phyloP scores from a whole-genome alignment of 2,329 filamentous ascomycete genomes.

The Botrytis elliptica region DNA sequence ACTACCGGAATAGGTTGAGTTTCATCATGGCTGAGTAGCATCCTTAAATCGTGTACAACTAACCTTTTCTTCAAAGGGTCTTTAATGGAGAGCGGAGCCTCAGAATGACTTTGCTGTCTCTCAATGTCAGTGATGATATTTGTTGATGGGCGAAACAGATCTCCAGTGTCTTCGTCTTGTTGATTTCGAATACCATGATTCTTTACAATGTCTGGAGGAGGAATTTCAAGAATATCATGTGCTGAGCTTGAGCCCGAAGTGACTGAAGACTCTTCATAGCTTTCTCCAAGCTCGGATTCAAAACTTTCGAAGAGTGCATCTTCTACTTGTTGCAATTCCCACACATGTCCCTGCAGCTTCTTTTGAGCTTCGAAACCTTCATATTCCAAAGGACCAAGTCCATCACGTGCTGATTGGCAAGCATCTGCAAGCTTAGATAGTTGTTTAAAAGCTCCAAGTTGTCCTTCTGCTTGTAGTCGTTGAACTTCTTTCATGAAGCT shows the following conservation, averaged over 20 bases:
- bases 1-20: neutral
- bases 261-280: slow-evolving; percentile 18
- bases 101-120: too few relatives aligned
- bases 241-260: slow-evolving; percentile 4
- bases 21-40: neutral
- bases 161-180: neutral
- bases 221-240: neutral
- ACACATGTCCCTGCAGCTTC: slow-evolving; percentile 28
- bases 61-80: too few relatives aligned
- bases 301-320: slow-evolving; percentile 24
- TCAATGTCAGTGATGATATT: neutral
- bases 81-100: too few relatives aligned
- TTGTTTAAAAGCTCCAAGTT: slow-evolving; percentile 22
- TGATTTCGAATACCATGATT: neutral
- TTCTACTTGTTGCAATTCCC: slow-evolving; percentile 29
- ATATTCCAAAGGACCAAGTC: slow-evolving; percentile 30
- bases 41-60: neutral
- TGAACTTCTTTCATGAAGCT: slow-evolving; percentile 34
- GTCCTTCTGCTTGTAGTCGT: slow-evolving; percentile 24
- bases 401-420: slow-evolving; percentile 32
- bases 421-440: slow-evolving; percentile 23
- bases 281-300: slow-evolving; percentile 25
- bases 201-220: neutral
- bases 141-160: accelerated
- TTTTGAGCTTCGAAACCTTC: slow-evolving; percentile 30